Evolutionary conservation across 164 flowering plant species (phyloP).

Genomic region (Stephania cephalantha): DNA sequence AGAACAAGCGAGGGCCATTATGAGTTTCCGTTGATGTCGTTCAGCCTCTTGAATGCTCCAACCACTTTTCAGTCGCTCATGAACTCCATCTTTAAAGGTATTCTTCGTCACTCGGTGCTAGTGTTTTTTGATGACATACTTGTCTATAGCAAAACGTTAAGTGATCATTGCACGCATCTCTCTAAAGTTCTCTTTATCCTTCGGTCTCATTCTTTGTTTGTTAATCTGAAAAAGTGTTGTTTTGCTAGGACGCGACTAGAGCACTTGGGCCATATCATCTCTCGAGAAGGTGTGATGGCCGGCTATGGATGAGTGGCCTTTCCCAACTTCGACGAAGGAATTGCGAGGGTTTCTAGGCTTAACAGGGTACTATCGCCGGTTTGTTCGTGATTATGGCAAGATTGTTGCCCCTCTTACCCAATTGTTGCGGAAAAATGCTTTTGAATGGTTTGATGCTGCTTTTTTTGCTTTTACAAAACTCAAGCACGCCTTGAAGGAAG

Average conservation of each 20-base stretch:
- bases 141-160: not conserved
- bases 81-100: not conserved
- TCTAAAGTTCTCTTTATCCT: not conserved
- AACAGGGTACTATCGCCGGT: no score
- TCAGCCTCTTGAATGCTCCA: not conserved
- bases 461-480: no score
- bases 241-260: not conserved
- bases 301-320: no score
- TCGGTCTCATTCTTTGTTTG: not conserved
- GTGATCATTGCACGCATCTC: not conserved
- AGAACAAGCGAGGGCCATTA: not conserved
- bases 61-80: not conserved
- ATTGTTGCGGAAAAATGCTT: no score
- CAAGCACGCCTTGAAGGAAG: no score
- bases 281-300: no score
- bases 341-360: no score
- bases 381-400: no score
- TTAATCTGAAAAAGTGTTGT: not conserved
- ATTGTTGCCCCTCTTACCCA: no score
- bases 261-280: not conserved
- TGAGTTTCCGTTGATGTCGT: not conserved
- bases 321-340: no score
- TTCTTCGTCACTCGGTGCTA: not conserved
- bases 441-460: no score
- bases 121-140: not conserved